Evolutionary conservation across 139 green algal genomes (phyloP).

Genomic region (Edaphochlamys debaryana): DNA sequence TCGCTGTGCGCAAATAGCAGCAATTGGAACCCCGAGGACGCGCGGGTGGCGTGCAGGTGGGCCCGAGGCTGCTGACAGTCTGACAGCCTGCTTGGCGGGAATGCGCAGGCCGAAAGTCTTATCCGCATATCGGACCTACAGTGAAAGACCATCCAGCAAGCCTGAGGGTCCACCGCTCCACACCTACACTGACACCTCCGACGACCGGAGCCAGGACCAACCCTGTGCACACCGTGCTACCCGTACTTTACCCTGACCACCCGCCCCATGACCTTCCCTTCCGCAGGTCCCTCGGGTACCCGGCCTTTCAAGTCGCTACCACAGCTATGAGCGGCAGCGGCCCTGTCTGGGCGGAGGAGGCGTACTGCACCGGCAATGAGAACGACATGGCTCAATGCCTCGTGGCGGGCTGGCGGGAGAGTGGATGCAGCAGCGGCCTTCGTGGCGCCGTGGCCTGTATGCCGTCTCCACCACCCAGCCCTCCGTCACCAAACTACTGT

Average conservation of each 20-base stretch:
- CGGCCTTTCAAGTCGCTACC: not conserved
- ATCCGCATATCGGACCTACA: no score
- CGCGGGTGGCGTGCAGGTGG: slow-evolving; percentile 2
- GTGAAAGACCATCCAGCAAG: no score
- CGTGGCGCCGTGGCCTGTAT: not conserved
- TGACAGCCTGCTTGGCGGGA: no score
- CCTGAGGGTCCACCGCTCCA: no score
- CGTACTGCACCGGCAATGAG: slow-evolving; percentile 4
- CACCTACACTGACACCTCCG: no score
- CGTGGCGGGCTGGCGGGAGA: not conserved
- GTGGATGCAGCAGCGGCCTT: not conserved
- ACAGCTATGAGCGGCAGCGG: not conserved
- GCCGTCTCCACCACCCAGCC: not conserved
- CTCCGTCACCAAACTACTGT: not conserved
- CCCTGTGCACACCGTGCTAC: no score
- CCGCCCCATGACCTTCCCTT: no score
- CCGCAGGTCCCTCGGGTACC: slow-evolving; percentile 11
- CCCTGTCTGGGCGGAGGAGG: not conserved
- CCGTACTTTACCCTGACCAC: no score
- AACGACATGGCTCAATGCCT: slow-evolving; percentile 1
- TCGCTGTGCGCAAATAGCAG: not conserved
- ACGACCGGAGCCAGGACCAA: no score
- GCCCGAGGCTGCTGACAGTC: no score
- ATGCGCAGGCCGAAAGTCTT: no score
- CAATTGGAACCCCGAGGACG: not conserved